Base-by-base conservation (phyloP, 768 basidiomycete genomes). In the Mycena kentingensis region DNA sequence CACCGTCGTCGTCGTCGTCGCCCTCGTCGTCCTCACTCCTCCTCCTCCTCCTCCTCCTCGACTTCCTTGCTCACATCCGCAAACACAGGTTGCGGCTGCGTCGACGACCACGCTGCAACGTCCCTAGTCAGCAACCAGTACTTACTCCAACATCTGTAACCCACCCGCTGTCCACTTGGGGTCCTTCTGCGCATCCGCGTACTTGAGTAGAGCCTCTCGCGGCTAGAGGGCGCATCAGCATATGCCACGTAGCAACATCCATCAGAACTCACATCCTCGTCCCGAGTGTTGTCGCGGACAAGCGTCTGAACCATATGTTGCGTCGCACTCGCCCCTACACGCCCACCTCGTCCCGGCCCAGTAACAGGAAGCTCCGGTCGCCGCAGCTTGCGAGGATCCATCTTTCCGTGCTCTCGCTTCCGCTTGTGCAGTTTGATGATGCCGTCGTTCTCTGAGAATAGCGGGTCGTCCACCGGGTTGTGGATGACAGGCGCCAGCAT, bases 221-320 rank as follows among this genome's bases (percentile, higher is more conserved):
- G 97, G 97, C 96, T 98, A 72, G 21, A 62, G 65, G 41, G 62
- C 57, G 56, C 59, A 62, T 53, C 42, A 51, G 60, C 60, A 52
- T 26, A 28, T 28, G 31, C 31, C 15, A 3, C 51, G 29, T 60
- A 51, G 43, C 58, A 55, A 69, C 59, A 46, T 6, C 61, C 65
- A 70, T 69, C 66, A 69, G 59, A 65, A 62, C 94, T 81, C 76
- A 98, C 96, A 73, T 98, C 96, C 72, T 96, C 87, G 73, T 93
- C 92, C 62, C 93, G 75, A 36, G 90, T 89, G 57, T 87, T 90
- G 67, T 96, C 92, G 64, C 90, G 80, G 57, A 98, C 93, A 68
- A 98, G 73, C 66, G 93, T 90, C 72, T 97, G 94, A 46, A 98
- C 94, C 60, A 98, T 83, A 67, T 98, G 94, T 63, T 98, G 95